Percentiles rank a stretch among this genome's conserved stretches.
Evolutionary conservation across 768 basidiomycete species (phyloP).

Genomic region (Boletus rubroflammeus): DNA sequence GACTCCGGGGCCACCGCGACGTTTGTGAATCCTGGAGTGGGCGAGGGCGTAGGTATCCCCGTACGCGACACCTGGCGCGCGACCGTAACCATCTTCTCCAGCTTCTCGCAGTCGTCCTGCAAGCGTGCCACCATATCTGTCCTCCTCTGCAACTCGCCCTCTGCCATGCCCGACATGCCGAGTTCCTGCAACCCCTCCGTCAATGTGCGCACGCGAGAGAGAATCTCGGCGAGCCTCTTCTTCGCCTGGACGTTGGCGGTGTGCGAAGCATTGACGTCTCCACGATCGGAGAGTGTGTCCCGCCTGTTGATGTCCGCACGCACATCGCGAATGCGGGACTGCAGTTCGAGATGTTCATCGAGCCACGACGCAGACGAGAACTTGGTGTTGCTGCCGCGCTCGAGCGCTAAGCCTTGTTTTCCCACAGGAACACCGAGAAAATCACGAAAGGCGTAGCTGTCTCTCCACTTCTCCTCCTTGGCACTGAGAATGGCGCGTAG

Average conservation of each 20-base stretch:
- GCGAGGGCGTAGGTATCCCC: conserved; percentile 26
- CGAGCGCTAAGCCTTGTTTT: conserved; percentile 38
- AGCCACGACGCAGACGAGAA: conserved; percentile 85
- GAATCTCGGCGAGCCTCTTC: conserved; percentile 71
- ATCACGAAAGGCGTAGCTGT: conserved; percentile 71
- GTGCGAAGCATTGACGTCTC: conserved; percentile 72
- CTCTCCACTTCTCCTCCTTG: conserved; percentile 82
- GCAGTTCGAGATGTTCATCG: conserved; percentile 80
- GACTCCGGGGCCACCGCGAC: conserved; percentile 42
- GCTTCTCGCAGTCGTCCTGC: conserved; percentile 87
- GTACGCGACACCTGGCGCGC: conserved; percentile 52
- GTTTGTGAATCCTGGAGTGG: conserved; percentile 28
- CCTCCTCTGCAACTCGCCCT: conserved; percentile 89
- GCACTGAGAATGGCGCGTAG: conserved; percentile 80
- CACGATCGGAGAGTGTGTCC: conserved; percentile 74
- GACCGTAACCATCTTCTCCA: conserved; percentile 81
- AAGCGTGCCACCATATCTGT: conserved; percentile 86
- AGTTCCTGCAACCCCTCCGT: conserved; percentile 66
- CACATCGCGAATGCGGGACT: conserved; percentile 71
- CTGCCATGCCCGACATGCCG: conserved; percentile 68
- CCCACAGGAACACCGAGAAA: conserved; percentile 84
- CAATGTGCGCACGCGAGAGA: conserved; percentile 70
- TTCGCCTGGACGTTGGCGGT: conserved; percentile 82
- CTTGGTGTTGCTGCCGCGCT: conserved; percentile 34
- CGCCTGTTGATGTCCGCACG: conserved; percentile 86